These are phyloP conservation scores for Pyrenula massariospora DNA, from an alignment of 495 filamentous ascomycete genomes.

Conservation along the genomic window DNA sequence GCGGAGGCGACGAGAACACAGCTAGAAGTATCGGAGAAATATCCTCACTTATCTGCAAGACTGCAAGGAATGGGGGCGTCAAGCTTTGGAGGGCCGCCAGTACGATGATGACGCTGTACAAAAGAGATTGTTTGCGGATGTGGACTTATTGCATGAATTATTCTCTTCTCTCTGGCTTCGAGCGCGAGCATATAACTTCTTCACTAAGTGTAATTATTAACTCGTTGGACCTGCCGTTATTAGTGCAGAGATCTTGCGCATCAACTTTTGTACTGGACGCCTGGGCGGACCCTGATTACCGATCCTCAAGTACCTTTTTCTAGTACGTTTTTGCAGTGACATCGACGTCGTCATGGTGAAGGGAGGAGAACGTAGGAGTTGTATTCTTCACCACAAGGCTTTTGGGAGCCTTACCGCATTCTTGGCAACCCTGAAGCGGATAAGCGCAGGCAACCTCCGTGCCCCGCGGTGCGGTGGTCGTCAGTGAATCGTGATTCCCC, in stretches of 20 bases:
- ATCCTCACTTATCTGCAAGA: slow-evolving; percentile 80
- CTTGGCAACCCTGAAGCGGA: neutral
- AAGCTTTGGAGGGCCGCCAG: slow-evolving; percentile 22
- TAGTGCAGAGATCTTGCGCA: too few species aligned
- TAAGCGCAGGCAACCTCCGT: neutral
- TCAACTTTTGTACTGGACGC: too few species aligned
- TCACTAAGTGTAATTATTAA: neutral
- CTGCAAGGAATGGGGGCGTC: slow-evolving; percentile 61
- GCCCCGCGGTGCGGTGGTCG: too few species aligned
- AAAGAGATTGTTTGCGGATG: neutral
- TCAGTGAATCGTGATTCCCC: too few species aligned
- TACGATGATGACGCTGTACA: slow-evolving; percentile 18
- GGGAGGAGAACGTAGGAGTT: too few species aligned
- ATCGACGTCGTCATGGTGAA: too few species aligned
- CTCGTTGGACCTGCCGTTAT: neutral
- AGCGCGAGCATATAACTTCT: neutral
- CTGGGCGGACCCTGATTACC: too few species aligned
- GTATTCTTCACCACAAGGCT: too few species aligned
- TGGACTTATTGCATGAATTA: slow-evolving; percentile 3
- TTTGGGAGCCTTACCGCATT: neutral
- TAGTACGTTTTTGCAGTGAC: too few species aligned
- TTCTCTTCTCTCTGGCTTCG: slow-evolving; percentile 12
- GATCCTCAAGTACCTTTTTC: too few species aligned
- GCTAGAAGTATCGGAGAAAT: slow-evolving; percentile 95
- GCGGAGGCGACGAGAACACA: slow-evolving; percentile 96